Evolutionary conservation across 2,329 filamentous ascomycete genomes (phyloP).

Genomic region (Colletotrichum higginsianum): DNA sequence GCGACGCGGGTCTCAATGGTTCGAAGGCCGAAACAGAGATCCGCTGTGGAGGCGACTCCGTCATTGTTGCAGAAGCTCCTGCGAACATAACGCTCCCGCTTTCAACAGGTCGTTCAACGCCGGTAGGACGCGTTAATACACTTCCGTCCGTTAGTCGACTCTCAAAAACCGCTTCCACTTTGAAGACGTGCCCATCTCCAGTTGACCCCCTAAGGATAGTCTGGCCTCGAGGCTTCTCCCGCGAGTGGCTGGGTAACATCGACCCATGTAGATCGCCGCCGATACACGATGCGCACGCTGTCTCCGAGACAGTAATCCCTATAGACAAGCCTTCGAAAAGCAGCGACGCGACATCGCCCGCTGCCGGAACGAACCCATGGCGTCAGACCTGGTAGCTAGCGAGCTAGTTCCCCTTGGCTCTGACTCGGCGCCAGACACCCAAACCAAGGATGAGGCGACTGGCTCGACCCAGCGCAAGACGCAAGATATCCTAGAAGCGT

Average conservation of each 20-base stretch:
- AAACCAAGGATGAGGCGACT: slow-evolving; percentile 33
- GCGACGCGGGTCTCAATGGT: neutral
- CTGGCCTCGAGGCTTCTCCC: neutral
- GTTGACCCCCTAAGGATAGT: neutral
- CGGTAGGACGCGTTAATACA: neutral
- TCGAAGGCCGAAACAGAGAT: slow-evolving; percentile 19
- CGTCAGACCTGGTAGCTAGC: neutral
- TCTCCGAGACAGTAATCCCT: slow-evolving; percentile 5
- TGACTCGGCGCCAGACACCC: neutral
- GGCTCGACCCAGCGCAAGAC: slow-evolving; percentile 54
- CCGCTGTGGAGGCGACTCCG: slow-evolving; percentile 29
- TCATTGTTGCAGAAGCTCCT: slow-evolving; percentile 19
- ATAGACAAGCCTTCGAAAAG: neutral
- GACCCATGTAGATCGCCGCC: neutral
- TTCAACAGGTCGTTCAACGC: neutral
- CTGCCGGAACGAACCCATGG: slow-evolving; percentile 15
- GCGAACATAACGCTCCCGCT: neutral
- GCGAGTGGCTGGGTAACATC: neutral
- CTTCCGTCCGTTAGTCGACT: neutral
- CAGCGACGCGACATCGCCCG: neutral
- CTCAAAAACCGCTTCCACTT: neutral
- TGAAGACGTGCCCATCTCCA: neutral
- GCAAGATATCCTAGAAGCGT: slow-evolving; percentile 71
- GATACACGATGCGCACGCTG: slow-evolving; percentile 23
- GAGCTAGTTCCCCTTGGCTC: neutral